Percentiles rank a stretch among this genome's conserved stretches.
These are phyloP conservation scores for Anisodus tanguticus DNA, from an alignment of 257 asterid species.

Conservation along the genomic window DNA sequence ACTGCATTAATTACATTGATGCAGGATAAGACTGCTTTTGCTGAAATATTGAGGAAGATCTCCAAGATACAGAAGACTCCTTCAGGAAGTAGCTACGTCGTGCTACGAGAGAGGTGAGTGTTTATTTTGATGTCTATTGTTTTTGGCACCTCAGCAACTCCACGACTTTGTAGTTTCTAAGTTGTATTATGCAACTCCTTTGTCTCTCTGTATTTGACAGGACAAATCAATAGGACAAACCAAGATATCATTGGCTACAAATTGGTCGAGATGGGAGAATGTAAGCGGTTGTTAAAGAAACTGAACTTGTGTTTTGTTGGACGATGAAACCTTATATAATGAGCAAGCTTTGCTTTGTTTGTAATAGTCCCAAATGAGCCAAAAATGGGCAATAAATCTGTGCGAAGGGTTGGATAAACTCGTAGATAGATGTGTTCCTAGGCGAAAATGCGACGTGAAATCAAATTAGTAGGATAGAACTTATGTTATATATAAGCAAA, in stretches of 20 bases:
- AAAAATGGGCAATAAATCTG: neutral
- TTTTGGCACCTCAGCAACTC: neutral
- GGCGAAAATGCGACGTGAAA: neutral
- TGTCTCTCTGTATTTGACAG: neutral
- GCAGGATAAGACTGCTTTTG: conserved; percentile 93
- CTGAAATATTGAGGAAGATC: conserved; percentile 74
- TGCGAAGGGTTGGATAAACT: neutral
- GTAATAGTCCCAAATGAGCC: neutral
- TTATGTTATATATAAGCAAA: neutral
- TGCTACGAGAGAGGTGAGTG: conserved; percentile 58
- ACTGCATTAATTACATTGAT: conserved; percentile 23
- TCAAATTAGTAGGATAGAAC: neutral
- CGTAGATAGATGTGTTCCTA: neutral
- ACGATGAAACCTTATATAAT: neutral
- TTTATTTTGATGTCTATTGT: neutral
- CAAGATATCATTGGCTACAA: neutral
- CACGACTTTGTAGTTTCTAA: neutral
- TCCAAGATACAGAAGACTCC: conserved; percentile 83
- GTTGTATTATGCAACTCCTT: neutral
- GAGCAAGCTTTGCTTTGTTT: neutral
- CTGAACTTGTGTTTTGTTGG: neutral
- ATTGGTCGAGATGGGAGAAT: conserved; percentile 2
- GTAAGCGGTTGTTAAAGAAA: neutral
- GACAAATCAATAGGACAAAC: conserved; percentile 24
- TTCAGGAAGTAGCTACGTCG: conserved; percentile 61